Evolutionary conservation across 2,329 filamentous ascomycete genomes (phyloP).

Genomic region (Zymoseptoria pseudotritici): DNA sequence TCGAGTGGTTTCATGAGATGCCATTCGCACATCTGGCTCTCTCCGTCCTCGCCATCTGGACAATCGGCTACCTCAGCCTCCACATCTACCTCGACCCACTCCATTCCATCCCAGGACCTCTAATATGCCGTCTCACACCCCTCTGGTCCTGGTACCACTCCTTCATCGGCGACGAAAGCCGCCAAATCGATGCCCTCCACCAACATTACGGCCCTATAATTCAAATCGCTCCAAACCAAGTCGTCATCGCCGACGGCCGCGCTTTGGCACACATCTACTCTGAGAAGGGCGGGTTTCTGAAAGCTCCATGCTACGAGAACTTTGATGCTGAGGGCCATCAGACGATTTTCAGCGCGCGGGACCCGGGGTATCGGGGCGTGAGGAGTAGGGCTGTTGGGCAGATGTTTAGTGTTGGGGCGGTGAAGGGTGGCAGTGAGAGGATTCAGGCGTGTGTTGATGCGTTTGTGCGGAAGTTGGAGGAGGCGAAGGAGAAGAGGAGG

Average conservation of each 20-base stretch:
- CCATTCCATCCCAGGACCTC: constrained; percentile 10
- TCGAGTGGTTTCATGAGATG: not conserved
- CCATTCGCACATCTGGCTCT: not conserved
- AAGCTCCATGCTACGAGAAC: constrained; percentile 46
- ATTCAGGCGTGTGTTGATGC: constrained; percentile 37
- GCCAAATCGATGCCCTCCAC: constrained; percentile 39
- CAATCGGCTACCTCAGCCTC: constrained; percentile 17
- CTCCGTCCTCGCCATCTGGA: not conserved
- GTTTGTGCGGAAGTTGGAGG: constrained; percentile 36
- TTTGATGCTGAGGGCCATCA: constrained; percentile 51
- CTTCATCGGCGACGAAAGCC: constrained; percentile 25
- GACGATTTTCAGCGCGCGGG: constrained; percentile 47
- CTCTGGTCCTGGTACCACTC: constrained; percentile 25
- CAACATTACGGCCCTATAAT: constrained; percentile 62
- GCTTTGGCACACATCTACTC: constrained; percentile 46
- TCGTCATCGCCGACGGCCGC: constrained; percentile 37
- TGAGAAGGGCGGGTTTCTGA: constrained; percentile 46
- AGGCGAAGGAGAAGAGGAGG: constrained; percentile 25
- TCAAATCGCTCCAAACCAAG: constrained; percentile 66
- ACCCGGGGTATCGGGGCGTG: constrained; percentile 34
- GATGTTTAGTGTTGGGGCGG: constrained; percentile 43
- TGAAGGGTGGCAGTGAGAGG: constrained; percentile 24
- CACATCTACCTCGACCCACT: constrained; percentile 32
- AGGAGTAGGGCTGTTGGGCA: constrained; percentile 45
- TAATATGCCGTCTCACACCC: constrained; percentile 16